phyloP scores from a whole-genome alignment of 306 rosid genomes.

The Luffa acutangula region DNA sequence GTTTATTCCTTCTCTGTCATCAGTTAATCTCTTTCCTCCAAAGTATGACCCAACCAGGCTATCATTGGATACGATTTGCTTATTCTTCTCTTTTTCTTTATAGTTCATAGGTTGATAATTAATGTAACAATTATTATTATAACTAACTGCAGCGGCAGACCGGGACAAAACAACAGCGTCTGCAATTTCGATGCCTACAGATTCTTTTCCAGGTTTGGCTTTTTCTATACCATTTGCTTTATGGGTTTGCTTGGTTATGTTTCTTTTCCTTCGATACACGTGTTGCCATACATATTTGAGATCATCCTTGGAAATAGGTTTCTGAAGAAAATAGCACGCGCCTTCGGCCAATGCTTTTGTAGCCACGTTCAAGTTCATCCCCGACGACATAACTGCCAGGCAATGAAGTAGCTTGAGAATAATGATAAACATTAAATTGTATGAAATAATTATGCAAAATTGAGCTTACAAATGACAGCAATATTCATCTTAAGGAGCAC shows the following conservation, averaged over 20 bases:
- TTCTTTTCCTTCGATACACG: constrained; percentile 5
- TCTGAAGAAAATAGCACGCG: constrained; percentile 27
- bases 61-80: background rate
- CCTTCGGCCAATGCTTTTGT: constrained; percentile 19
- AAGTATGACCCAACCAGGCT: background rate
- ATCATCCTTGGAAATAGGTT: constrained; percentile 30
- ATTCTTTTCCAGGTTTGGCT: background rate
- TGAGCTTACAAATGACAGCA: constrained; percentile 35
- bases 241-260: background rate
- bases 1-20: background rate
- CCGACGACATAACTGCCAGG: constrained; percentile 23
- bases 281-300: constrained; percentile 37
- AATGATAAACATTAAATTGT: background rate
- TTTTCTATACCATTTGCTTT: background rate
- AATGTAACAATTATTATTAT: background rate
- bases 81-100: background rate
- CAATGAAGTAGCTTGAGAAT: background rate
- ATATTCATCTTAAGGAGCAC: constrained; percentile 11
- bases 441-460: background rate
- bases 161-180: background rate
- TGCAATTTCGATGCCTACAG: background rate
- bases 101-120: background rate
- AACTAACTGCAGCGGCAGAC: background rate
- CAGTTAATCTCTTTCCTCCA: background rate
- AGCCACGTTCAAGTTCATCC: constrained; percentile 3